Base-by-base conservation (phyloP, 2,329 filamentous ascomycete genomes). In the Pseudocercospora crystallina region DNA sequence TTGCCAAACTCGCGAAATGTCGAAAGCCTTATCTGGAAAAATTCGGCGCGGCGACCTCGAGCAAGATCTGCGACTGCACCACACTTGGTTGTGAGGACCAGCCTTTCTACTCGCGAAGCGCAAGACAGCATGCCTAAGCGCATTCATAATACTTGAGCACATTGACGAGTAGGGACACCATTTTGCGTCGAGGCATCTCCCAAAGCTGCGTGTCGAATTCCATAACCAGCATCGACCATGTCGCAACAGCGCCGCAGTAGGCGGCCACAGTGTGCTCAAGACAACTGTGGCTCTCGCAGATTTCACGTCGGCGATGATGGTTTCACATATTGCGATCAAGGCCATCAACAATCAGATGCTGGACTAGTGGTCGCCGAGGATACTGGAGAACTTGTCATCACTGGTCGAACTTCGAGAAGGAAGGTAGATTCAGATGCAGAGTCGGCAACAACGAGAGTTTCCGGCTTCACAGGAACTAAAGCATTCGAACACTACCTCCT, bases 401-500 rank as follows among this genome's bases (percentile, higher is more conserved):
- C 55, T 36, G 68, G 69, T 52, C 56, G 52, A 14, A 61, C 54
- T n/a, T 58, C 62, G 31, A 57, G 60, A 43, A 58, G 59, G 42
- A 60, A 60, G 12, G 41, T 13, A 34, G 60, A 64, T 35, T 61
- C 63, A 7, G 63, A 66, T 44, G 64, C 51, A 11, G 65, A 66
- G 36, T 64, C 64, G 14, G 53, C 47, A 2, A 50, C 60, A 53
- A 62, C 52, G n/a, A 34, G 42, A 32, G 40, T 58, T 29, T 47
- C 61, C 33, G 78, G 70, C 50, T 76, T 77, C 61, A 74, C 68
- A 5, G 91, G 91, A 36, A 76, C 81, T 40, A 79, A 82, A 46
- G 92, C 87, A 11, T 82, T 84, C 57, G 82, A 87, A 56, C 80
- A 96, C 17, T 96, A 89, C 67, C 76, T 97, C 32, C 87, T 95